Percentiles rank a stretch among this genome's conserved stretches.
Evolutionary conservation across 176 grass and related monocot species (phyloP).

Genomic region (Hyparrhenia diplandra): DNA sequence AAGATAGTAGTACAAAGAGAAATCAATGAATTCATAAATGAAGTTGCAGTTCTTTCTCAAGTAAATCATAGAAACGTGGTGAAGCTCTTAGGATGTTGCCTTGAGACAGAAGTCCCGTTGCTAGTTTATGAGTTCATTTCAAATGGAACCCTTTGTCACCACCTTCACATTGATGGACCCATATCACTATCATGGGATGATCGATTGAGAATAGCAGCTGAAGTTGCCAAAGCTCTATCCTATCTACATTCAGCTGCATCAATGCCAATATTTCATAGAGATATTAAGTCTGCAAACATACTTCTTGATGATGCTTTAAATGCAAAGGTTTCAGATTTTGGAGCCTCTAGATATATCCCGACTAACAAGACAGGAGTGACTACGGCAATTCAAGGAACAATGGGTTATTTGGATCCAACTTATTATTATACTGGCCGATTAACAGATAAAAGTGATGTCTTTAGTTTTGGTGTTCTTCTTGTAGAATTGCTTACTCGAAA

Average conservation of each 20-base stretch:
- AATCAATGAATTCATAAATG: not conserved
- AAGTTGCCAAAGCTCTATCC: constrained; percentile 35
- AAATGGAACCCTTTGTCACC: constrained; percentile 25
- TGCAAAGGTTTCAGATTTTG: no score
- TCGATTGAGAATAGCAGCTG: constrained; percentile 40
- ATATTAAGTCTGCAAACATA: no score
- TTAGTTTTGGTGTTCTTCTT: not conserved
- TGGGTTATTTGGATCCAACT: no score
- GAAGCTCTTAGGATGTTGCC: not conserved
- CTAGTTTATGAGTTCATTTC: not conserved
- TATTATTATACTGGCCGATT: no score
- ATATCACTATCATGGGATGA: constrained; percentile 39
- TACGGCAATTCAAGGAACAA: no score
- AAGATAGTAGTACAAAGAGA: not conserved
- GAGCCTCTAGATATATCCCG: no score
- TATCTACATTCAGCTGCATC: constrained; percentile 46
- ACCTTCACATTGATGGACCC: constrained; percentile 22
- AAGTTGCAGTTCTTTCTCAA: not conserved
- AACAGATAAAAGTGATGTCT: no score
- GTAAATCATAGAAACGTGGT: not conserved
- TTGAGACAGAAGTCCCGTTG: not conserved
- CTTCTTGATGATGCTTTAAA: not conserved
- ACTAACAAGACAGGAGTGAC: no score
- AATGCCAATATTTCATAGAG: constrained; percentile 35
- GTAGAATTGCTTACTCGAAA: not conserved